These are phyloP conservation scores for Leccinum variicolor DNA, from an alignment of 768 basidiomycete species.

Conservation along the genomic window DNA sequence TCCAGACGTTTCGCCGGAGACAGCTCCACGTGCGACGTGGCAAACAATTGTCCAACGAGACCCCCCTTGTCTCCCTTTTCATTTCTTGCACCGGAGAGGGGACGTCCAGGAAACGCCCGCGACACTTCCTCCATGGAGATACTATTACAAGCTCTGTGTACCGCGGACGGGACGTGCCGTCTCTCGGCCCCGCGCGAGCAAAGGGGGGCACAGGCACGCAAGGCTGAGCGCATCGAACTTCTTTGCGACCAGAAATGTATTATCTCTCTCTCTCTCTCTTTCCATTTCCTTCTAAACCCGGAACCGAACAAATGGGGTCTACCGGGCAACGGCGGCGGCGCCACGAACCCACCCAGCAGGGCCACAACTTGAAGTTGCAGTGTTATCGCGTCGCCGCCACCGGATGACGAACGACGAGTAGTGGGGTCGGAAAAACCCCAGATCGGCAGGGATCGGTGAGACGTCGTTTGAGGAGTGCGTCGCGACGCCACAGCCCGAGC, in stretches of 20 bases:
- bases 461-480: neutral
- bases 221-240: neutral
- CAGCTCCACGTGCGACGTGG: slow-evolving; percentile 7
- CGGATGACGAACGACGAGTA: neutral
- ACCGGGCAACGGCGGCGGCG: neutral
- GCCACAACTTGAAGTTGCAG: neutral
- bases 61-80: neutral
- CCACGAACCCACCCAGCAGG: neutral
- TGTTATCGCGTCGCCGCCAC: neutral
- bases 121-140: slow-evolving; percentile 6
- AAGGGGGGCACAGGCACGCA: neutral
- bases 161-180: neutral
- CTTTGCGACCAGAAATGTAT: neutral
- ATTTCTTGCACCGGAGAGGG: neutral
- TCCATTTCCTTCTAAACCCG: neutral
- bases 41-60: neutral
- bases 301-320: neutral
- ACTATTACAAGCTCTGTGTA: neutral
- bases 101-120: neutral
- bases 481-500: neutral
- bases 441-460: neutral
- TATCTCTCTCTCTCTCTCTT: neutral
- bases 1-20: slow-evolving; percentile 11
- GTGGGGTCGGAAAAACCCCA: neutral
- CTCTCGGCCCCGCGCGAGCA: slow-evolving; percentile 5